Base-by-base conservation (phyloP, 768 basidiomycete genomes). In the Mycena latifolia region DNA sequence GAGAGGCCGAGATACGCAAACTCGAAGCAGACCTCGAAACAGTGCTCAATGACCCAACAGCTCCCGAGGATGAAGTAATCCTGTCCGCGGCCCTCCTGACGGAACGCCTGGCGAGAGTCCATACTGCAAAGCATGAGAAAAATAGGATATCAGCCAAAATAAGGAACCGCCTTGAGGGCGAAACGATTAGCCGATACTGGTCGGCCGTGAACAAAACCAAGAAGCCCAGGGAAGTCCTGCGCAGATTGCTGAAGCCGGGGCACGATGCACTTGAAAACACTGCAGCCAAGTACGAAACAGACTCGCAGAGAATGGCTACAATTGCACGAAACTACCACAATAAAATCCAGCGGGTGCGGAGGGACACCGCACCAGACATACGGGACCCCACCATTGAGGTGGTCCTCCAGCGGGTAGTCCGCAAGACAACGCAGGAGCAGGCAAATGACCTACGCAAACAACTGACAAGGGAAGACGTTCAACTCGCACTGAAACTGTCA, bases 401-500 rank as follows among this genome's bases (percentile, higher is more conserved):
- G 17, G 54, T 55, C 1, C 54, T 55, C 0, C 5, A 6, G 17
- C 24, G 39, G 20, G 12, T 14, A 1, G 15, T 5, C 24, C 39
- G 54, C 0, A 41, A 28, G 5, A 14, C 39, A 0, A 55, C 37
- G 2, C 17, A 8, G 14, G 25, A 18, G 15, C 54, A 55, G 27
- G 14, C 4, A 0, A 25, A 17, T 3, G 24, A 43, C 27, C 39
- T 55, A 24, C 5, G 15, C 2, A 37, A 15, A 0, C 17, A 43
- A 1, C 33, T 73, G 0, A 53, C 47, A 0, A 14, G 65, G 9
- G 17, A 66, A 2, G 55, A 72, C 4, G 35, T 72, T 1, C 9
- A 27, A 18, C 14, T 15, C 5, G 61, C 55, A 0, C 64, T 67
- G 18, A 58, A n/a, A 17, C 8, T 47, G 0, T 57, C 62, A n/a